Evolutionary conservation across 805 yeast species (phyloP).

Genomic region (Metschnikowia matae): DNA sequence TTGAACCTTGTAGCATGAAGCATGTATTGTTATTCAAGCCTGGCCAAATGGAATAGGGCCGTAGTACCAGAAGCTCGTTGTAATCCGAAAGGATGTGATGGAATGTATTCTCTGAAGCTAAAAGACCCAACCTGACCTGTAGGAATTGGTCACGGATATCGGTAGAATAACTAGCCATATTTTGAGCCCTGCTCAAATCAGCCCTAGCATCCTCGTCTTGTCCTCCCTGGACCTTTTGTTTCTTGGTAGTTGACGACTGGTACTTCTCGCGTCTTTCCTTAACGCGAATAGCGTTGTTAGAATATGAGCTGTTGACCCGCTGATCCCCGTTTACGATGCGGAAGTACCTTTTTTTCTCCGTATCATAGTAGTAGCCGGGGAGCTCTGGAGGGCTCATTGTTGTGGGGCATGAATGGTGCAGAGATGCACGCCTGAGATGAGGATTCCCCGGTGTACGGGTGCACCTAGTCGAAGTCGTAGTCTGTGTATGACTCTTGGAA

Average conservation of each 20-base stretch:
- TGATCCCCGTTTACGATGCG: slow-evolving; percentile 30
- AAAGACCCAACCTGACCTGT: not conserved
- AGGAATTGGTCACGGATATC: not conserved
- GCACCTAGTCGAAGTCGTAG: slow-evolving; percentile 16
- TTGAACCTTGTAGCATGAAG: not conserved
- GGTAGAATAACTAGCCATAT: not conserved
- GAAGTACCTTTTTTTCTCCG: slow-evolving; percentile 26
- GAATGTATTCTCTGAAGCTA: not conserved
- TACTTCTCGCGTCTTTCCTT: slow-evolving; percentile 17
- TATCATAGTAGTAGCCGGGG: slow-evolving; percentile 34
- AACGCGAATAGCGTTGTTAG: slow-evolving; percentile 26
- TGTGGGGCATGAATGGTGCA: not conserved
- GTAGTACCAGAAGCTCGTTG: not conserved
- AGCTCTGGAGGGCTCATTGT: slow-evolving; percentile 19
- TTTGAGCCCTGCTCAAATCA: not conserved
- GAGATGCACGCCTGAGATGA: not conserved
- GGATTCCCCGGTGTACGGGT: slow-evolving; percentile 8
- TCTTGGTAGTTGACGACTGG: not conserved
- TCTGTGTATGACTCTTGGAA: slow-evolving; percentile 17
- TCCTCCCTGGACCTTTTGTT: not conserved
- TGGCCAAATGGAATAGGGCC: slow-evolving; percentile 2
- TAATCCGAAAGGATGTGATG: not conserved
- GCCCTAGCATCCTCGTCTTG: not conserved
- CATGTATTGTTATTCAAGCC: not conserved
- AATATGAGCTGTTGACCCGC: slow-evolving; percentile 19